Conservation (phyloP, 331 rosid species). For the Telfairia occidentalis region DNA sequence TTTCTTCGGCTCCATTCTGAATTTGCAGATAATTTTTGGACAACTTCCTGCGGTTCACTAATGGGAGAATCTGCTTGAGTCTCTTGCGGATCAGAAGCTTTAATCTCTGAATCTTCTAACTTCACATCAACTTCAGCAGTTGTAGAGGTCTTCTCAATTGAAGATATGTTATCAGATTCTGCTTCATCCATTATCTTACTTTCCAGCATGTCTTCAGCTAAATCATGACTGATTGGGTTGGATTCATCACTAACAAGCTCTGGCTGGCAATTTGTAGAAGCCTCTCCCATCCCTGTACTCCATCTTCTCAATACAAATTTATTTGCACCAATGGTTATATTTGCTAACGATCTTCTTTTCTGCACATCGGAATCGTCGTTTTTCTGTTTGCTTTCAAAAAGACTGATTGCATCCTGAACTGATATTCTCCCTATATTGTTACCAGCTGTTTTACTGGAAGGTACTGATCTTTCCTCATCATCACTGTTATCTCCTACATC, state of each 20-base stretch:
- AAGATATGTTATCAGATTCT: conserved; percentile 32
- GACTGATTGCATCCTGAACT: conserved; percentile 89
- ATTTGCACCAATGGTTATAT: conserved; percentile 43
- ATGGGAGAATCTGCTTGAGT: conserved; percentile 25
- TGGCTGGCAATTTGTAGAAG: conserved; percentile 39
- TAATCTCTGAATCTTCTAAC: conserved; percentile 32
- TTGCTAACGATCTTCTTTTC: conserved; percentile 50
- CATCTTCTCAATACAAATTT: conserved; percentile 94
- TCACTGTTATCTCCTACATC: conserved; percentile 35
- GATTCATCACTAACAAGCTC: conserved; percentile 39
- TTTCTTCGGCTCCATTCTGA: conserved; percentile 62
- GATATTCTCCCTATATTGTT: conserved; percentile 69
- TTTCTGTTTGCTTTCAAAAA: conserved; percentile 85
- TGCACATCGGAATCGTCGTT: conserved; percentile 49
- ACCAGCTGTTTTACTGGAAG: conserved; percentile 44
- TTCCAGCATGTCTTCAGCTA: conserved; percentile 23
- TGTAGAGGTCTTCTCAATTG: conserved; percentile 25
- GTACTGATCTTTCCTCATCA: conserved; percentile 60
- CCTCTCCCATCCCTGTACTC: conserved; percentile 80
- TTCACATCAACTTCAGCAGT: conserved; percentile 25
- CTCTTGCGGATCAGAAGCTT: conserved; percentile 29
- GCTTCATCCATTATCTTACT: conserved; percentile 22
- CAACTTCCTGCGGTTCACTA: conserved; percentile 29
- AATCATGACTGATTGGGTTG: conserved; percentile 28
- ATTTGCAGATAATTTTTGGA: conserved; percentile 36